Base-by-base conservation (phyloP, 225 moss, liverwort and hornwort species). In the Polytrichum commune region DNA sequence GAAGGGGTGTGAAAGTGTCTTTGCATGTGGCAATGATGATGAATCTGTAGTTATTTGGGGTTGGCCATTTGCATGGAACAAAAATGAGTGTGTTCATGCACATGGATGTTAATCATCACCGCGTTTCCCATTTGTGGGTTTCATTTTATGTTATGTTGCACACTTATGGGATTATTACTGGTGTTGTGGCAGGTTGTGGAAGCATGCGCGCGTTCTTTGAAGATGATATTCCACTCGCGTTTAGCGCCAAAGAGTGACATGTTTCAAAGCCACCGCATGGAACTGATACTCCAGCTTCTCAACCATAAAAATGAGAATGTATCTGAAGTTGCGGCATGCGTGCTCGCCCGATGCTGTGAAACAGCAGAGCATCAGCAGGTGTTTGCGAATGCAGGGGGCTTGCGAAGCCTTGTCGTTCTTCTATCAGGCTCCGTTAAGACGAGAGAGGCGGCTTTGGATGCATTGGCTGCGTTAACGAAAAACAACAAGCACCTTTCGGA, bases 181-280 rank as follows among this genome's bases (percentile, higher is more conserved):
- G 55, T 54, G 27, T 29, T 5, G 20, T 20, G 29, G 33, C 91
- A 98, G 97, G 97, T 98, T 32, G 97, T 93, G 46, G 97, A 94
- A 85, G 90, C 97, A 13, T 94, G 97, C 80, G 97, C 97, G 27
- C 92, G 97, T 69, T 91, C 94, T 23, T 67, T 98, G 58, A 98
- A 98, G 85, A 95, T 94, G 97, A 98, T 98, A 46, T 98, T 98
- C 38, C 97, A 94, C 69, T 98, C 97, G 54, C 88, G 91, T 2
- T 74, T 92, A 80, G 97, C 97, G 69, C 94, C 97, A n/a, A 98
- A 88, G 82, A 87, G 91, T 73, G 97, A 98, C 67, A 95, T 98
- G 88, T 91, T 94, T 78, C 88, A 89, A 77, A 86, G 90, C 22
- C 91, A 90, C 65, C 90, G 97, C 26, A 92, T 98, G 94, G 91